Base-by-base conservation (phyloP, 305 asterid species). In the Stenogyne calaminthoides region DNA sequence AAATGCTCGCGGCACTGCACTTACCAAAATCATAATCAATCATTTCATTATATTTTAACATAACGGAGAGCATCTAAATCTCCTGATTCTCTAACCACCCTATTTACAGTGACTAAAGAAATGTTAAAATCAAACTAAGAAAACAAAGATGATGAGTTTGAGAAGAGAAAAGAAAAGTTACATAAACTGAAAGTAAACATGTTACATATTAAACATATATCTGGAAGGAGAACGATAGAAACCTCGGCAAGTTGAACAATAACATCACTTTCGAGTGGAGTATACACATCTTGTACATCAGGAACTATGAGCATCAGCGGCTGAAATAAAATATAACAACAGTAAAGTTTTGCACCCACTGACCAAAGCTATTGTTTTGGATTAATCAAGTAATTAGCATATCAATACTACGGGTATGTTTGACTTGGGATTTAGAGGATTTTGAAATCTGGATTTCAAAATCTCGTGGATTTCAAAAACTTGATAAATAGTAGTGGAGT, bases 241-340 rank as follows among this genome's bases (percentile, higher is more conserved):
- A 95, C 99, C 99, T 95, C 99, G 58, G 97, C 78, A 74, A 95
- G 95, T 79, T 76, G 96, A 81, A 95, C 98, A 74, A 95, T 85
- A 72, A 95, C 88, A 78, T 95, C 99, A 79, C 92, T 92, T 77
- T 89, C 84, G 3, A 92, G 98, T 73, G 99, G 99, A 67, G 99
- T 95, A 83, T 95, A 95, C 59, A 95, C 99, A 64, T 92, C 99
- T 87, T 91, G 96, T 59, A 95, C 93, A 72, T 95, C 98, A 74
- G 99, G 98, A 78, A 95, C 97, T 78, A 95, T 85, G 73, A 95
- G 98, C 99, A 95, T 95, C 88, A 89, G 81, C 22, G 96, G 97
- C 99, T 95, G 96, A 89, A 86, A 79, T 46, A 66, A 71, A 80
- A 72, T 67, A 72, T 39, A 74, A 68, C 68, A 77, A 46, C 42